Evolutionary conservation across 805 yeast genomes (phyloP), one percentile per base, ranked within the genome.

Genomic region (Wickerhamiella kurtzmanii): DNA sequence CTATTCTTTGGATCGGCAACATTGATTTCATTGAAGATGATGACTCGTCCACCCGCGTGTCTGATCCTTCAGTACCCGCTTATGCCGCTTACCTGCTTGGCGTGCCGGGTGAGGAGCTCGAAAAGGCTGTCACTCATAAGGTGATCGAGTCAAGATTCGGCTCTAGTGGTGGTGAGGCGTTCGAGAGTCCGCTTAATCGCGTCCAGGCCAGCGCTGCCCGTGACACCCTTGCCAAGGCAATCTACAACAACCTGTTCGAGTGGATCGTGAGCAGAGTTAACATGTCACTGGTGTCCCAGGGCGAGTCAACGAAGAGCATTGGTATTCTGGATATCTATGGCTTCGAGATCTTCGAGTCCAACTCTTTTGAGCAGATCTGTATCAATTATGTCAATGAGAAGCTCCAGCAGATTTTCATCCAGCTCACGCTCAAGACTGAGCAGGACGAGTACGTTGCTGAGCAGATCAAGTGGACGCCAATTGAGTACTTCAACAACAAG

Each of bases 271-370:
- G 72, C 46, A 77, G 97, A 60, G 95, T 92, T 40, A 92, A 92
- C 63, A 65, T 70, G 41, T 83, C 96, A 0, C 72, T 92, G 56
- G 76, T 77, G 19, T 61, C 77, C 1, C 67, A 68, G 47, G 66
- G 71, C 32, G 60, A 55, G 36, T 72, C 73, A 48, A 52, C 57
- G 48, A 82, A 95, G 22, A 48, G 63, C 17, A 80, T 92, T 57
- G 98, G 98, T 54, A 94, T 92, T 49, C 70, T 92, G 60, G 98
- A 92, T 74, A 92, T 92, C 54, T 94, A 94, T 54, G 98, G 98
- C 2, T 92, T 92, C 66, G 98, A 92, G 64, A 92, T 92, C 58
- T 92, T 92, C 60, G 94, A 89, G 48, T 84, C 81, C 55, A 92
- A 92, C 68, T 85, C 95, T 1, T 92, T 92, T 62, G 98, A 92